Evolutionary conservation across 768 basidiomycete species (phyloP).

Genomic region (Cantharellus cinnabarinus): DNA sequence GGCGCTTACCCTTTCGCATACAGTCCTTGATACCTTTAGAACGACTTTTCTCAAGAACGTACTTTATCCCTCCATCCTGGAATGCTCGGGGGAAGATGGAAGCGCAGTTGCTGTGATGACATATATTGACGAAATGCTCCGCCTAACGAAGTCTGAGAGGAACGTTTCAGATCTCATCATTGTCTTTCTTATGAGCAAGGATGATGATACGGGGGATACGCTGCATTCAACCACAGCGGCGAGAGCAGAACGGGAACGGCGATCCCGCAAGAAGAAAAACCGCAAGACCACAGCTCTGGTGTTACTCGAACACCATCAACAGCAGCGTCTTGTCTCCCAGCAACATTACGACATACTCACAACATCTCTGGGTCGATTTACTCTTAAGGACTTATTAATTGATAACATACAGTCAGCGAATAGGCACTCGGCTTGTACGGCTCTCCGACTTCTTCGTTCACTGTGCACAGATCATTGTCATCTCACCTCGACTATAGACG

Average conservation of each 20-base stretch:
- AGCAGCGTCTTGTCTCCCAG: too few relatives aligned
- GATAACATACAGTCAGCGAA: slow-evolving; percentile 54
- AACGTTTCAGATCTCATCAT: slow-evolving; percentile 51
- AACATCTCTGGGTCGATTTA: slow-evolving; percentile 73
- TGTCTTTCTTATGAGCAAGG: slow-evolving; percentile 66
- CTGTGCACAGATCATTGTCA: slow-evolving; percentile 51
- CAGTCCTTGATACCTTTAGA: slow-evolving; percentile 65
- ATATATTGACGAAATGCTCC: slow-evolving; percentile 77
- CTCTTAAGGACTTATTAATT: slow-evolving; percentile 70
- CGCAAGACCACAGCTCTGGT: slow-evolving; percentile 80
- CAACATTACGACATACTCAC: slow-evolving; percentile 45
- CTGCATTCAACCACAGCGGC: slow-evolving; percentile 25
- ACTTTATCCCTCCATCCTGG: slow-evolving; percentile 78
- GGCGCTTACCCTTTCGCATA: slow-evolving; percentile 61
- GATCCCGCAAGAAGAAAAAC: slow-evolving; percentile 3
- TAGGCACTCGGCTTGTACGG: slow-evolving; percentile 47
- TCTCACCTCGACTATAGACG: slow-evolving; percentile 28
- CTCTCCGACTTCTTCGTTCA: slow-evolving; percentile 62
- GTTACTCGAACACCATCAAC: slow-evolving; percentile 33
- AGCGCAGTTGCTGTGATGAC: slow-evolving; percentile 91
- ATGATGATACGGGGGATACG: slow-evolving; percentile 38
- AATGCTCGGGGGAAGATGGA: slow-evolving; percentile 85
- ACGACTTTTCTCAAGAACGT: slow-evolving; percentile 83
- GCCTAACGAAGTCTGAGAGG: slow-evolving; percentile 40
- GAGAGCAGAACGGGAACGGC: not conserved